Percentiles rank a stretch among this genome's conserved stretches.
These are phyloP conservation scores for Syzygium grande DNA, from an alignment of 345 rosid genomes.

Conservation along the genomic window DNA sequence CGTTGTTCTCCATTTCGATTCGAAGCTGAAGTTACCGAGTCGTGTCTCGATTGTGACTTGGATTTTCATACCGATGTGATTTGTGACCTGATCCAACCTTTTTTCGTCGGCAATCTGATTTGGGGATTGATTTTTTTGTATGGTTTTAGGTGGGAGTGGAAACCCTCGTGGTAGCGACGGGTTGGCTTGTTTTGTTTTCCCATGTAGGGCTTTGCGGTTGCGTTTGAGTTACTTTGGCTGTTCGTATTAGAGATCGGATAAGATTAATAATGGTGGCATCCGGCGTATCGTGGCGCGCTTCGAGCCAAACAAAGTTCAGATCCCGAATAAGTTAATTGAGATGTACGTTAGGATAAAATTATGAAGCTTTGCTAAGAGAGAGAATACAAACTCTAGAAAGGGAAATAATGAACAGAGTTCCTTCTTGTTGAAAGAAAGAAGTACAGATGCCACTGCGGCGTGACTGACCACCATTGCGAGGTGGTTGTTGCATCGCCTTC, in stretches of 20 bases:
- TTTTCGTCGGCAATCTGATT: neutral
- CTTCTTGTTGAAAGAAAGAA: neutral
- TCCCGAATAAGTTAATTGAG: no score
- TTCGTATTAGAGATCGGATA: no score
- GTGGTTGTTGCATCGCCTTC: neutral
- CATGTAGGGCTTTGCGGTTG: no score
- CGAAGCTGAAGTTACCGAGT: neutral
- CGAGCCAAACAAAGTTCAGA: no score
- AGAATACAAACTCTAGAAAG: no score
- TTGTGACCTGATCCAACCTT: no score
- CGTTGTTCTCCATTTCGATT: neutral
- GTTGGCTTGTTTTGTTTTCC: neutral
- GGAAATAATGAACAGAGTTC: neutral
- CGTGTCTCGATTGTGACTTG: neutral
- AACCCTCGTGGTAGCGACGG: neutral
- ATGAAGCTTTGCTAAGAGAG: no score
- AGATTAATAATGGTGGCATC: no score
- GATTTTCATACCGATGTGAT: neutral
- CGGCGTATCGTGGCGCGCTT: no score
- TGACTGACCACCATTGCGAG: fast-evolving
- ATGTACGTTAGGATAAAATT: no score
- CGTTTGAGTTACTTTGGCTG: no score
- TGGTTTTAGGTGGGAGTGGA: neutral
- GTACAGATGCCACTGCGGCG: neutral
- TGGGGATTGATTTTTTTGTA: neutral